Conservation (phyloP, 2,329 filamentous ascomycete genomes). For the Ophiostoma novo-ulmi region DNA sequence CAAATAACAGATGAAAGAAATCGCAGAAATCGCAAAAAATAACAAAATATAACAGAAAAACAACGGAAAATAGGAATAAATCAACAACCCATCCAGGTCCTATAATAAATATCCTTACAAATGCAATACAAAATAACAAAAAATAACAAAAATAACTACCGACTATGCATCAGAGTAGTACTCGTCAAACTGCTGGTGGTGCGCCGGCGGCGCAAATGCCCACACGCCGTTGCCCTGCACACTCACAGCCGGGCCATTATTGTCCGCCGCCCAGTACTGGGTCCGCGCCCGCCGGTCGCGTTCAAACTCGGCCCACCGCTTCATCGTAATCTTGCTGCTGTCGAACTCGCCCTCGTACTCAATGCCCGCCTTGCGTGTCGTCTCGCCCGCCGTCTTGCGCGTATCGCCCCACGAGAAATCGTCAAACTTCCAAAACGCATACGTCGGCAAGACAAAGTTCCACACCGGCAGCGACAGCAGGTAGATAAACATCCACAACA, state of each 20-base stretch:
- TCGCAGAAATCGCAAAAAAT: neutral
- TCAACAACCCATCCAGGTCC: neutral
- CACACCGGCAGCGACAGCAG: slow-evolving; percentile 87
- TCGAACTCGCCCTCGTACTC: slow-evolving; percentile 96
- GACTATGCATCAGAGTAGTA: slow-evolving; percentile 51
- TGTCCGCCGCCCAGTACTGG: slow-evolving; percentile 50
- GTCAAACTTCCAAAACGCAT: slow-evolving; percentile 99
- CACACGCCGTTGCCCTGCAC: slow-evolving; percentile 34
- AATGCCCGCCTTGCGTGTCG: slow-evolving; percentile 77
- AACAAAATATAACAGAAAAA: neutral
- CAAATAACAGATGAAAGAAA: neutral
- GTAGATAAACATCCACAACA: slow-evolving; percentile 97
- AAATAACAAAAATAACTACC: neutral
- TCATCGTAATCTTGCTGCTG: slow-evolving; percentile 98
- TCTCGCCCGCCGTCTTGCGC: slow-evolving; percentile 87
- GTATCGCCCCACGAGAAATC: slow-evolving; percentile 99
- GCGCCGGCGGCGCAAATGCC: slow-evolving; percentile 36
- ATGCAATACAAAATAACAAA: slow-evolving; percentile 2
- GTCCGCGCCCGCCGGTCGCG: slow-evolving; percentile 50
- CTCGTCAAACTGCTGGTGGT: slow-evolving; percentile 49
- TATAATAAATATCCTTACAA: neutral
- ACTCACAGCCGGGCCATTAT: slow-evolving; percentile 43
- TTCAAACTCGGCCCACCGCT: slow-evolving; percentile 96
- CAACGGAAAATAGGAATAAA: neutral
- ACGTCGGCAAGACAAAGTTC: slow-evolving; percentile 93